Conservation (phyloP, 352 stramenopile genomes). For the Blastocystis sp. region DNA sequence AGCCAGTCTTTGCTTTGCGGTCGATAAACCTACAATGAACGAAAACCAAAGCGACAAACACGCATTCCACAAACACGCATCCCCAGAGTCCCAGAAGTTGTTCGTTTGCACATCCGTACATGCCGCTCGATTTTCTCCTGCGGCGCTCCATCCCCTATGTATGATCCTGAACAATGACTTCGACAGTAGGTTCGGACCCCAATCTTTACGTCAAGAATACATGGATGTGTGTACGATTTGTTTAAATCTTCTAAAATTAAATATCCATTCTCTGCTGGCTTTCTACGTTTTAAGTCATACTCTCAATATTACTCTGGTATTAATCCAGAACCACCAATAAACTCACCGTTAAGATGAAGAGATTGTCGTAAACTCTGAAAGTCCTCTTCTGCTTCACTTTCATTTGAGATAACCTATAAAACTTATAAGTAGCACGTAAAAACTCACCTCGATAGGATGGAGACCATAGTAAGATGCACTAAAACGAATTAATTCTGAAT, state of each 20-base stretch:
- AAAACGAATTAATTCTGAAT: constrained; percentile 15
- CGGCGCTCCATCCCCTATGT: constrained; percentile 11
- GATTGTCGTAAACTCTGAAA: neutral
- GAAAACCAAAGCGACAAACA: neutral
- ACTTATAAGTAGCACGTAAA: neutral
- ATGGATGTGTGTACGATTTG: neutral
- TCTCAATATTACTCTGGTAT: neutral
- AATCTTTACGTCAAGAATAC: constrained; percentile 35
- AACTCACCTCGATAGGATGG: neutral
- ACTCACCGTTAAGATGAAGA: neutral
- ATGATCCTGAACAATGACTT: neutral
- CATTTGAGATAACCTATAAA: neutral
- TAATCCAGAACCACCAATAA: neutral
- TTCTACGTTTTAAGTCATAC: neutral
- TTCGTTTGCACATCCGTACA: neutral
- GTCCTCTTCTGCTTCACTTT: neutral
- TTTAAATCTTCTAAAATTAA: constrained; percentile 33
- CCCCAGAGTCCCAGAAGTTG: constrained; percentile 37
- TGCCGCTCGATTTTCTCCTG: constrained; percentile 14
- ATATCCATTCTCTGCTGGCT: neutral
- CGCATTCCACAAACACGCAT: constrained; percentile 43
- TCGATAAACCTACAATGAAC: neutral
- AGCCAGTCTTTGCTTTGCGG: neutral
- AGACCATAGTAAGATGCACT: constrained; percentile 12
- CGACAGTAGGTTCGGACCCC: constrained; percentile 4